Evolutionary conservation across 345 rosid species (phyloP).

Genomic region (Salix caprea): DNA sequence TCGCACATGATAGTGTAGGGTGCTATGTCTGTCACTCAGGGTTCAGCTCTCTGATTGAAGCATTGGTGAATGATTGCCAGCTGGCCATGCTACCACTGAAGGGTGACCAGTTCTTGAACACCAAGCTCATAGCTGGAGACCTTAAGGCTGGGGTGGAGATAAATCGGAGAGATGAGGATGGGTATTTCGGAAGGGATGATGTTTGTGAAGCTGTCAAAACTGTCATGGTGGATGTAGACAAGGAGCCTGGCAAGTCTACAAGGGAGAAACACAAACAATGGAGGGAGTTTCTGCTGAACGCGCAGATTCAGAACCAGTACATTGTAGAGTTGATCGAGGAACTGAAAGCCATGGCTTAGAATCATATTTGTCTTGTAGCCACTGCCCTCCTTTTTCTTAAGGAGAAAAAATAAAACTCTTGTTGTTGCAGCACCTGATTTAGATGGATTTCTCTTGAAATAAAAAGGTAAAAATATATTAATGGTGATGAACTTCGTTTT

Average conservation of each 20-base stretch:
- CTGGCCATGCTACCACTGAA: constrained; percentile 35
- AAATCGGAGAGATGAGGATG: constrained; percentile 29
- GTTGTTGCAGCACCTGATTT: no score
- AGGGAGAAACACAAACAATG: constrained; percentile 28
- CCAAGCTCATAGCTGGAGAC: constrained; percentile 27
- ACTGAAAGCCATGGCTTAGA: constrained; percentile 19
- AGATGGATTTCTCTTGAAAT: no score
- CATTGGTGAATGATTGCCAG: constrained; percentile 27
- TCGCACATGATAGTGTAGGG: constrained; percentile 23
- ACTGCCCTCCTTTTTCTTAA: no score
- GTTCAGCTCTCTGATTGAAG: constrained; percentile 34
- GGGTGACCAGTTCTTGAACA: constrained; percentile 37
- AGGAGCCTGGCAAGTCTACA: constrained; percentile 24
- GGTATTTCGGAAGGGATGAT: constrained; percentile 25
- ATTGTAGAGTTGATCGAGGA: constrained; percentile 19
- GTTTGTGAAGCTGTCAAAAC: constrained; percentile 21
- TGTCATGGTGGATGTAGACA: constrained; percentile 29
- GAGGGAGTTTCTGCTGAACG: constrained; percentile 29
- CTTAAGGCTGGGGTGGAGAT: constrained; percentile 30
- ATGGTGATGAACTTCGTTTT: no score
- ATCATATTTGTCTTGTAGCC: background rate
- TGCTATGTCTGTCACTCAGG: constrained; percentile 33
- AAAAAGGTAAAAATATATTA: no score
- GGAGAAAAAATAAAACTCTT: no score
- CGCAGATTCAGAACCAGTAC: constrained; percentile 14